Percentiles rank a stretch among this genome's conserved stretches.
Evolutionary conservation across 768 basidiomycete genomes (phyloP).

Genomic region (Peribolospora kevripleyi): DNA sequence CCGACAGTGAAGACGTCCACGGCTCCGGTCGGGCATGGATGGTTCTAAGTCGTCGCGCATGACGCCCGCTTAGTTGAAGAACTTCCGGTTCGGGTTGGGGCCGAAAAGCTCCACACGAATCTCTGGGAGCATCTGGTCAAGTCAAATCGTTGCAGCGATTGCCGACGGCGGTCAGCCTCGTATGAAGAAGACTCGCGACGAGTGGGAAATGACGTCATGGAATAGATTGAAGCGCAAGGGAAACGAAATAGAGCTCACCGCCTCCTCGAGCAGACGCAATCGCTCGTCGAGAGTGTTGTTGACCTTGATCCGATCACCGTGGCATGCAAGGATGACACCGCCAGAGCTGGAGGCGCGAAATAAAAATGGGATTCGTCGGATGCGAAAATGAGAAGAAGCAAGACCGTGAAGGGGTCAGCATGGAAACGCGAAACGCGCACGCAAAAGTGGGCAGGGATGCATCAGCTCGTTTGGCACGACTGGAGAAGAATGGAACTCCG

Average conservation of each 20-base stretch:
- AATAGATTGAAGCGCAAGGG: background rate
- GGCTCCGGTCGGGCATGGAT: no score
- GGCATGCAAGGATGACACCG: conserved; percentile 52
- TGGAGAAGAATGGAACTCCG: background rate
- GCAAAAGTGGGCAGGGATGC: no score
- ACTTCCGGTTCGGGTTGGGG: conserved; percentile 70
- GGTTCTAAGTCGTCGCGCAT: no score
- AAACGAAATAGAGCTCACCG: background rate
- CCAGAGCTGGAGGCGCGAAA: conserved; percentile 36
- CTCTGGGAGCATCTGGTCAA: conserved; percentile 70
- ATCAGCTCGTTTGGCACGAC: no score
- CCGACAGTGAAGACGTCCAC: no score
- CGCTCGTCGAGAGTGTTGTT: conserved; percentile 91
- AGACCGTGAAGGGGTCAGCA: no score
- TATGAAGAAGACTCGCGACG: background rate
- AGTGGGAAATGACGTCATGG: background rate
- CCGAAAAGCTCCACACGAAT: conserved; percentile 76
- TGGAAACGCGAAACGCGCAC: no score
- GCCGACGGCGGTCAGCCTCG: background rate
- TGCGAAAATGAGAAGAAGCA: background rate
- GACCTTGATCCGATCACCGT: conserved; percentile 52
- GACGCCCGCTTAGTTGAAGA: conserved; percentile 28
- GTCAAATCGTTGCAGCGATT: background rate
- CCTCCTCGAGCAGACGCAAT: conserved; percentile 63
- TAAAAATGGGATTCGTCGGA: background rate